Evolutionary conservation across 1,284 basidiomycete genomes (phyloP).

Genomic region (Ceratobasidium sp.): DNA sequence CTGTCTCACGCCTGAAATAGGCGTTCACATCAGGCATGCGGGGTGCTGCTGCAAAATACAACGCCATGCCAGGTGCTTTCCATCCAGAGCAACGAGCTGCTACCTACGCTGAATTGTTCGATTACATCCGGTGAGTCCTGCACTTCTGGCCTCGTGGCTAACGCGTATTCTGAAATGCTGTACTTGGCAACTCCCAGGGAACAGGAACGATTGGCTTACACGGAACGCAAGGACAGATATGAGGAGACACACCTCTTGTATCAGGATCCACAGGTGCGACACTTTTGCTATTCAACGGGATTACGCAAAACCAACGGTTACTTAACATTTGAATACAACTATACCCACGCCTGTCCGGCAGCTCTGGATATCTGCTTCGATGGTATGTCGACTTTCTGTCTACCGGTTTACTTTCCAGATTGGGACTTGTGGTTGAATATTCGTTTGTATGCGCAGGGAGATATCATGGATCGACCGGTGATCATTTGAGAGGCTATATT

Average conservation of each 20-base stretch:
- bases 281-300: background rate
- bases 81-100: constrained; percentile 28
- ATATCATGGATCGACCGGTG: constrained; percentile 38
- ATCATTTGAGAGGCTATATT: constrained; percentile 3
- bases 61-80: constrained; percentile 30
- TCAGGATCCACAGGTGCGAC: constrained; percentile 33
- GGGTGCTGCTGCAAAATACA: constrained; percentile 35
- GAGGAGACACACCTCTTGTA: constrained; percentile 4
- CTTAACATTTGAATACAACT: background rate
- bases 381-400: constrained; percentile 9
- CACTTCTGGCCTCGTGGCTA: no score
- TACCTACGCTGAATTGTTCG: constrained; percentile 35
- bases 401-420: background rate
- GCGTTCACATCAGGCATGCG: constrained; percentile 27
- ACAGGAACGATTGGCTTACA: constrained; percentile 27
- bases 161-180: background rate
- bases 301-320: background rate
- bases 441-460: constrained; percentile 2
- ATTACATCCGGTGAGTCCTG: constrained; percentile 26
- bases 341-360: background rate
- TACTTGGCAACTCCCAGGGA: background rate
- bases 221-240: background rate
- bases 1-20: background rate
- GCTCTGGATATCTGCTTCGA: constrained; percentile 38
- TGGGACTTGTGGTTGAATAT: background rate